Percentiles rank a stretch among this genome's conserved stretches.
Conservation (phyloP, 2,329 filamentous ascomycete genomes). For the Bipolaris victoriae region DNA sequence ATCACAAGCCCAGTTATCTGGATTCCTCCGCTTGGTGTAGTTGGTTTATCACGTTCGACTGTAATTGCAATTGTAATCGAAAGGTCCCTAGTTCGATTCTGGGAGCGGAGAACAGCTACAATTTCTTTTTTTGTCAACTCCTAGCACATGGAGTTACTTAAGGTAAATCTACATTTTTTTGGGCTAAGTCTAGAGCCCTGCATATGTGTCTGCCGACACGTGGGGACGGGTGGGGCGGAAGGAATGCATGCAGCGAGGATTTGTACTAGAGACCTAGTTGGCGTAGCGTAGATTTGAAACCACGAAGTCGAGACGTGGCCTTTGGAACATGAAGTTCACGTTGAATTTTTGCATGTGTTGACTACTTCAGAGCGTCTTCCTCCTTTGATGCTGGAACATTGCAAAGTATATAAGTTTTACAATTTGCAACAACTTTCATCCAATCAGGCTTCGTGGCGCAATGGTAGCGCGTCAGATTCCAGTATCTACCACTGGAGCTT, state of each 20-base stretch:
- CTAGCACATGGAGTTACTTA: no score
- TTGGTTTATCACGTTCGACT: constrained; percentile 49
- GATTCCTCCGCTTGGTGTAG: constrained; percentile 39
- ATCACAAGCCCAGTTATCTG: constrained; percentile 26
- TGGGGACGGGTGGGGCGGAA: constrained; percentile 1
- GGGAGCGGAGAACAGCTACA: constrained; percentile 39
- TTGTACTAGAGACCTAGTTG: constrained; percentile 4
- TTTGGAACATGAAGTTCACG: neutral
- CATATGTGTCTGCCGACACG: neutral
- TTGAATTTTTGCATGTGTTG: neutral
- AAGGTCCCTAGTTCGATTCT: constrained; percentile 43
- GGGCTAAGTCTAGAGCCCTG: neutral
- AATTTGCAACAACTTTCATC: constrained; percentile 5
- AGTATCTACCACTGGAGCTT: constrained; percentile 25
- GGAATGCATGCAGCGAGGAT: neutral
- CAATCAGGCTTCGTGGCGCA: constrained; percentile 34
- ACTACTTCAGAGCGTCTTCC: no score
- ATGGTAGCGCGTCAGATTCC: constrained; percentile 43
- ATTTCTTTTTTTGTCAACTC: constrained; percentile 1
- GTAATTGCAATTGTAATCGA: constrained; percentile 45
- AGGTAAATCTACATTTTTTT: neutral
- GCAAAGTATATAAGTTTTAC: neutral
- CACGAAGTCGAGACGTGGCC: neutral
- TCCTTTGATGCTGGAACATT: no score
- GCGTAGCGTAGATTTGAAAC: constrained; percentile 1